Conservation (phyloP, 1,284 basidiomycete genomes). For the Sanghuangporus sanghuang region DNA sequence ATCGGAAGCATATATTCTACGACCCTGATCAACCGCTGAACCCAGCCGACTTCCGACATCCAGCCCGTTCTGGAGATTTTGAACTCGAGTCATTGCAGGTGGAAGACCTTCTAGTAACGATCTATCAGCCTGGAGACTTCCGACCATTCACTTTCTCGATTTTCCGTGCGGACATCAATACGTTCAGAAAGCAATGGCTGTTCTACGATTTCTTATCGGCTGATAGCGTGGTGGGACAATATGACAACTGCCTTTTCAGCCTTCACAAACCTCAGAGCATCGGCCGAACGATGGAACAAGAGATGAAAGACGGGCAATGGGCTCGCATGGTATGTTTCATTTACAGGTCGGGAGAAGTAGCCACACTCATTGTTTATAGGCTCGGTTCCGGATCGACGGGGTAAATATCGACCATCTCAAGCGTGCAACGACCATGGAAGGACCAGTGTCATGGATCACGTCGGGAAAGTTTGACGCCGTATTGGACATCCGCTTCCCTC, state of each 20-base stretch:
- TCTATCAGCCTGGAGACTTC: constrained; percentile 92
- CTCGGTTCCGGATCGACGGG: constrained; percentile 94
- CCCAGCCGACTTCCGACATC: constrained; percentile 78
- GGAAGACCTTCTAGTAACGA: constrained; percentile 91
- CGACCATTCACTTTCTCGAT: constrained; percentile 94
- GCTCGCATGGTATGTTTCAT: constrained; percentile 72
- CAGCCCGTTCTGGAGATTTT: constrained; percentile 79
- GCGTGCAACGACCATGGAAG: constrained; percentile 75
- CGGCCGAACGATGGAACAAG: constrained; percentile 81
- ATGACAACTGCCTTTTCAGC: constrained; percentile 97
- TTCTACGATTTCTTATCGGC: constrained; percentile 92
- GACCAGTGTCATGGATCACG: constrained; percentile 95
- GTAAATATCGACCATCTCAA: constrained; percentile 96
- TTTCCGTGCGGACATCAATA: constrained; percentile 87
- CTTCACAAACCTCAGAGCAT: constrained; percentile 96
- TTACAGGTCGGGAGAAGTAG: background rate
- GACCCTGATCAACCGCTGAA: constrained; percentile 76
- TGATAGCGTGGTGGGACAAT: constrained; percentile 94
- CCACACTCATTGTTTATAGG: constrained; percentile 39
- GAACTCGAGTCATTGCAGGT: constrained; percentile 86
- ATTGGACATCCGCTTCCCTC: constrained; percentile 95
- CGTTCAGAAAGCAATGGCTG: constrained; percentile 89
- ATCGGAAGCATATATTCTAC: constrained; percentile 87
- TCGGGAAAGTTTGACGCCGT: constrained; percentile 97
- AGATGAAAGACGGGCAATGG: constrained; percentile 78